Base-by-base conservation (phyloP, 805 yeast genomes). In the Starmerella stellata region DNA sequence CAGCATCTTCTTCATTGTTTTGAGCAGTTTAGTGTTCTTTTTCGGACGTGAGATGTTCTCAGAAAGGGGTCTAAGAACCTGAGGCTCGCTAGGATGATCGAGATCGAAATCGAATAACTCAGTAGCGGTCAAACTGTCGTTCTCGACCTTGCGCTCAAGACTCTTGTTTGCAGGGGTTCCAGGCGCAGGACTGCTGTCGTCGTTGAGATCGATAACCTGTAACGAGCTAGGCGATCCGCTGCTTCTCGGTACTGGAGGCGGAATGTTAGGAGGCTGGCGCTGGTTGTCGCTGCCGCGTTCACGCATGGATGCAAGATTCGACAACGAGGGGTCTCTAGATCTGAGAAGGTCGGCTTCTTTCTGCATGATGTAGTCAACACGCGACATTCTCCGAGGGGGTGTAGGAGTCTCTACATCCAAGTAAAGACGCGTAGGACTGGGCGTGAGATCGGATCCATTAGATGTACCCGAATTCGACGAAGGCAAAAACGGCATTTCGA, bases 351-450 rank as follows among this genome's bases (percentile, higher is more conserved):
- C 25, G 7, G 35, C 23, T 15, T 32, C 35, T 23, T 32, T 32
- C 8, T 5, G 21, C 11, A 32, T 5, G 15, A 32, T 32, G 8
- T 7, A 8, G 17, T 32, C 35, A n/a, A 32, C 25, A 21, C 25
- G 23, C 35, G n/a, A 14, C 32, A 8, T 5, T 9, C 19, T 5
- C 7, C 32, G 16, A 17, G 32, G 16, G 5, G 32, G 32, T 9
- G 32, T 32, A 7, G 35, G 25, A 7, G 23, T 21, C 9, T 32
- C 11, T 8, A 15, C 23, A 21, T 32, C 35, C 35, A 32, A 32
- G 15, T 32, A 21, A 20, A 32, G 17, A 9, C 25, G n/a, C 15
- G 35, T 20, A 7, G 35, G 35, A 32, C 35, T 32, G 18, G 35
- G 35, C 5, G 35, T 32, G 15, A 7, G 25, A 23, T 23, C 25